phyloP scores from a whole-genome alignment of 208 protist species.

The Leishmania lainsoni region DNA sequence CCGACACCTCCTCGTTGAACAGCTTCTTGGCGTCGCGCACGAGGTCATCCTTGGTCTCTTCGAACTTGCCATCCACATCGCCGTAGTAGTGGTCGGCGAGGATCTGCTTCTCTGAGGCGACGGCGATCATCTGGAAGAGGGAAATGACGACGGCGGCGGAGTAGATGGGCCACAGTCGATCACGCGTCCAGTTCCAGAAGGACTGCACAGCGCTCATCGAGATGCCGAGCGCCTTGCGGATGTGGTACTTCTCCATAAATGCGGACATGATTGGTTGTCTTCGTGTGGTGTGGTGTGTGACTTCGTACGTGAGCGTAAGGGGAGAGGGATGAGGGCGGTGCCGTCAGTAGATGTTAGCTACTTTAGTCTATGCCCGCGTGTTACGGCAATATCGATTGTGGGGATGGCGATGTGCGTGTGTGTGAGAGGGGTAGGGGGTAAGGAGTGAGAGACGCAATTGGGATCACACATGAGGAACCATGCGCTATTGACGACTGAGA shows the following conservation, averaged over 20 bases:
- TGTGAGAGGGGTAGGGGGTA: not conserved
- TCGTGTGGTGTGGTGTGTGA: slow-evolving; percentile 6
- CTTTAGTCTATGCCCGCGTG: not conserved
- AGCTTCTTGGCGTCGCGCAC: slow-evolving; percentile 61
- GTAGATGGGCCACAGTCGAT: slow-evolving; percentile 85
- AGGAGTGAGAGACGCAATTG: not conserved
- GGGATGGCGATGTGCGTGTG: slow-evolving; percentile 11
- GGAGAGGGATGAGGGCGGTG: not conserved
- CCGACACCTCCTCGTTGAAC: slow-evolving; percentile 82
- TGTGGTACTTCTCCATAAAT: slow-evolving; percentile 46
- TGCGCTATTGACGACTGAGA: not conserved
- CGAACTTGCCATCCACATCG: slow-evolving; percentile 26
- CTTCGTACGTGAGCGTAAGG: not conserved
- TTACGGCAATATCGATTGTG: not conserved
- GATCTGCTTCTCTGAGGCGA: slow-evolving; percentile 85
- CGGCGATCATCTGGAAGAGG: slow-evolving; percentile 73
- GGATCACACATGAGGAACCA: not conserved
- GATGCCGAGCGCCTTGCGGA: slow-evolving; percentile 37
- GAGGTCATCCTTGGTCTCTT: slow-evolving; percentile 43
- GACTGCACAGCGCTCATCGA: slow-evolving; percentile 33
- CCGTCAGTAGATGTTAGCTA: not conserved
- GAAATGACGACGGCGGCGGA: slow-evolving; percentile 72
- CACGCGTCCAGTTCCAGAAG: slow-evolving; percentile 52
- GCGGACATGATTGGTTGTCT: slow-evolving; percentile 34
- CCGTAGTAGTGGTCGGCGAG: slow-evolving; percentile 86